Evolutionary conservation across 208 protist genomes (phyloP).

Genomic region (Blechomonas ayalai): DNA sequence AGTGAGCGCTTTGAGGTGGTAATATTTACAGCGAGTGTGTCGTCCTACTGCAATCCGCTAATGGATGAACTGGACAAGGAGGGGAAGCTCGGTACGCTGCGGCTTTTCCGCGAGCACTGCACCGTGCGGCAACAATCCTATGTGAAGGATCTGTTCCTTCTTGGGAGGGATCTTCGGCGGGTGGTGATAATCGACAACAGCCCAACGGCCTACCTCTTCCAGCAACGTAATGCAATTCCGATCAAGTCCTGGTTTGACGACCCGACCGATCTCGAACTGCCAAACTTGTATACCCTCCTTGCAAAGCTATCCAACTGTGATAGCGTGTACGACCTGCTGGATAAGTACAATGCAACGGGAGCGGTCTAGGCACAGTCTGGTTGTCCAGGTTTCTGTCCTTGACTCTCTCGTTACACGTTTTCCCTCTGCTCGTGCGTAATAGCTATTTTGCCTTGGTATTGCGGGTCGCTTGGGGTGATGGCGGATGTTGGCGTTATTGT

Average conservation of each 20-base stretch:
- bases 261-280: constrained; percentile 31
- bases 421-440: neutral
- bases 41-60: constrained; percentile 32
- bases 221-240: constrained; percentile 64
- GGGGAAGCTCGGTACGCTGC: constrained; percentile 26
- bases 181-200: constrained; percentile 66
- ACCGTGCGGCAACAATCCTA: constrained; percentile 24
- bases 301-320: constrained; percentile 22
- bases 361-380: neutral
- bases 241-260: constrained; percentile 61
- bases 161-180: constrained; percentile 33
- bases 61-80: constrained; percentile 43
- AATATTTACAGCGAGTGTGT: constrained; percentile 57
- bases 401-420: constrained; percentile 1
- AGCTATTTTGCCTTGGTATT: no score
- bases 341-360: constrained; percentile 30
- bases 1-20: constrained; percentile 41
- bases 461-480: no score
- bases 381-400: neutral
- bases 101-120: constrained; percentile 56
- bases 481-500: neutral
- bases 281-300: constrained; percentile 37
- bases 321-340: constrained; percentile 42
- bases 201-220: constrained; percentile 52
- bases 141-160: constrained; percentile 50